phyloP scores from a whole-genome alignment of 441 rosid species.

The Bocquillonia castaneifolia region DNA sequence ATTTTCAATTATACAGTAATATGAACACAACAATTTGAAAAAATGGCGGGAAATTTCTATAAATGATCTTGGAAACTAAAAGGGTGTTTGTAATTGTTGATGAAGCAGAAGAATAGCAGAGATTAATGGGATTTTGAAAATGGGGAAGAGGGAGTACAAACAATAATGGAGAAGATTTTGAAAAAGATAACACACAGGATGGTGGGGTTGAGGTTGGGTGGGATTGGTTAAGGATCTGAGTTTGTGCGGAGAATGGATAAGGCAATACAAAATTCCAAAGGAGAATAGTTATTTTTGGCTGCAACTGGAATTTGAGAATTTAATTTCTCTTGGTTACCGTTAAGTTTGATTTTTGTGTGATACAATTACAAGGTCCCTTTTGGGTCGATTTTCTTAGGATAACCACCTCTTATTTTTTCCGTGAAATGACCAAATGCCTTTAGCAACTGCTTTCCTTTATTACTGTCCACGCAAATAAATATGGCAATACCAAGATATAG shows the following conservation, averaged over 20 bases:
- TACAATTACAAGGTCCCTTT: not conserved
- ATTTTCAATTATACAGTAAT: conserved; percentile 13
- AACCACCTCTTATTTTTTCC: conserved; percentile 16
- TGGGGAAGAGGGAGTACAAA: conserved; percentile 17
- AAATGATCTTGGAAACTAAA: conserved; percentile 7
- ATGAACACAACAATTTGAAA: not conserved
- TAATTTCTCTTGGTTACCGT: conserved; percentile 31
- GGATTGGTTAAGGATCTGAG: not conserved
- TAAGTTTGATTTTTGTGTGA: conserved; percentile 28
- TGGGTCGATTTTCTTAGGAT: conserved; percentile 21
- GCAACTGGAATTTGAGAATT: conserved; percentile 4
- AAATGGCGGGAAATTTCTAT: conserved; percentile 36
- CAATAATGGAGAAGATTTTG: conserved; percentile 16
- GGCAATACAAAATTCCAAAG: conserved; percentile 22
- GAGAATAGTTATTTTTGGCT: conserved; percentile 21
- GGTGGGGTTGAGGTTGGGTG: conserved; percentile 15
- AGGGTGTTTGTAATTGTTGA: conserved; percentile 5
- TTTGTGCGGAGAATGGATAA: conserved; percentile 24
- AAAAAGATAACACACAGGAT: conserved; percentile 16
- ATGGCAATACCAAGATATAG: not conserved
- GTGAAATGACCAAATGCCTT: not conserved
- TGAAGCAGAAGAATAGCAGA: conserved; percentile 22
- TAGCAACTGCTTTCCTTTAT: not conserved
- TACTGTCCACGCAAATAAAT: not conserved
- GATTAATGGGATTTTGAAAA: not conserved